Percentiles rank a stretch among this genome's conserved stretches.
Evolutionary conservation across 1,284 basidiomycete species (phyloP).

Genomic region (Microbotryum intermedium): DNA sequence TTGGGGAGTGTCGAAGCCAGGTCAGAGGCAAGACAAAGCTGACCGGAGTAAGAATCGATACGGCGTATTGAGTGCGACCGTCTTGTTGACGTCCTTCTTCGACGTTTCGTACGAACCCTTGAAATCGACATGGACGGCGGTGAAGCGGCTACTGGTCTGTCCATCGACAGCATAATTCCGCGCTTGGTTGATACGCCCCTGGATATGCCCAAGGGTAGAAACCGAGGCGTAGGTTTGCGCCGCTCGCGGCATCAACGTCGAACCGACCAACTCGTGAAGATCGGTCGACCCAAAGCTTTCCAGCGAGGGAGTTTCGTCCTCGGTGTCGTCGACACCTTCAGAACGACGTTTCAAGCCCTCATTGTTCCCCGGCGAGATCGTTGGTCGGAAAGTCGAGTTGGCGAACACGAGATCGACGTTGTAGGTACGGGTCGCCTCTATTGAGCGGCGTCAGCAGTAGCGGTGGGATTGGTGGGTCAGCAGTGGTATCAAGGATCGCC

Average conservation of each 20-base stretch:
- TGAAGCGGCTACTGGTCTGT: background rate
- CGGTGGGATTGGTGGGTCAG: too few species aligned
- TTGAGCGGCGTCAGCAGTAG: too few species aligned
- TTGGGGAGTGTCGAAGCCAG: too few species aligned
- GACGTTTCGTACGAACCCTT: constrained; percentile 10
- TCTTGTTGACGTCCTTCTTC: background rate
- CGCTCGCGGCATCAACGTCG: background rate
- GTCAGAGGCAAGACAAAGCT: too few species aligned
- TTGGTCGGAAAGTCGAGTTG: constrained; percentile 13
- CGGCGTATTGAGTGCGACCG: background rate
- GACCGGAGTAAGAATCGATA: constrained; percentile 21
- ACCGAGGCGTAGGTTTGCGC: constrained; percentile 6
- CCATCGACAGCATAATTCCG: constrained; percentile 18
- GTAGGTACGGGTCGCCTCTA: constrained; percentile 10
- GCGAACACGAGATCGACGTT: constrained; percentile 23
- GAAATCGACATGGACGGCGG: constrained; percentile 16
- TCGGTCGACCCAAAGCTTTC: too few species aligned
- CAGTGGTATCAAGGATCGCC: too few species aligned
- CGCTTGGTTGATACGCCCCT: background rate
- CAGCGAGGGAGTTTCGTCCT: too few species aligned
- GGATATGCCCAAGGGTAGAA: constrained; percentile 13
- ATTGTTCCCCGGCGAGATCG: constrained; percentile 12
- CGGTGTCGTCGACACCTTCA: too few species aligned
- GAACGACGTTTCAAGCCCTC: background rate
- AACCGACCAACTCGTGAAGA: too few species aligned